Evolutionary conservation across 2,329 filamentous ascomycete species (phyloP).

Genomic region (Beauveria brongniartii): DNA sequence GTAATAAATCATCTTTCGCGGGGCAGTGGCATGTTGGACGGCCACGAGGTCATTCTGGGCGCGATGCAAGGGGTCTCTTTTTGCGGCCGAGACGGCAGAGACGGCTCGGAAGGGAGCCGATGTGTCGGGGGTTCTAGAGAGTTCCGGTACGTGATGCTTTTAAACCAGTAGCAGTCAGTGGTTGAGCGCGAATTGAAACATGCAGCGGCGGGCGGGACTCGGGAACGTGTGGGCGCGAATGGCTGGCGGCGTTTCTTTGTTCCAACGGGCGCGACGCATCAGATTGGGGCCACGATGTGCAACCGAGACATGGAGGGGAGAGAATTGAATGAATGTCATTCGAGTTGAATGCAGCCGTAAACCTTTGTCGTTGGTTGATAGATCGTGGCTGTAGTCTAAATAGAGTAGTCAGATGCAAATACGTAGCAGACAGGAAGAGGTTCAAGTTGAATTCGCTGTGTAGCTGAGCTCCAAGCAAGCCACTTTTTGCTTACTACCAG

Average conservation of each 20-base stretch:
- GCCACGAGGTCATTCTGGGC: not conserved
- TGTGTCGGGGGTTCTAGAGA: not conserved
- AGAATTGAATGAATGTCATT: too few species aligned
- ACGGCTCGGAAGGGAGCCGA: not conserved
- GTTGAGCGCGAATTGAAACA: conserved; percentile 1
- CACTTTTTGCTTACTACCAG: not conserved
- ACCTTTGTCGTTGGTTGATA: too few species aligned
- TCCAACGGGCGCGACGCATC: not conserved
- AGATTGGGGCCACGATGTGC: not conserved
- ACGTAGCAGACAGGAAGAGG: too few species aligned
- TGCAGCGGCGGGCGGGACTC: not conserved
- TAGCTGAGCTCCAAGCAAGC: not conserved
- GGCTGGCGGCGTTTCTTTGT: not conserved
- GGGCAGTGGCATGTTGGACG: not conserved
- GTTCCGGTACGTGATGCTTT: not conserved
- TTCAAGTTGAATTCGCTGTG: too few species aligned
- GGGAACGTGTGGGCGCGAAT: not conserved
- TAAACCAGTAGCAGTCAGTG: not conserved
- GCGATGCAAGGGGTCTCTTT: not conserved
- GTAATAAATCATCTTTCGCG: not conserved
- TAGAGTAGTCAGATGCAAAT: too few species aligned
- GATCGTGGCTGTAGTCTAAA: too few species aligned
- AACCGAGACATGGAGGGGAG: not conserved
- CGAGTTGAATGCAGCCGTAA: too few species aligned
- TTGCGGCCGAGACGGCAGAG: not conserved